These are phyloP conservation scores for Clavaria fumosa DNA, from an alignment of 768 basidiomycete genomes.

Conservation along the genomic window DNA sequence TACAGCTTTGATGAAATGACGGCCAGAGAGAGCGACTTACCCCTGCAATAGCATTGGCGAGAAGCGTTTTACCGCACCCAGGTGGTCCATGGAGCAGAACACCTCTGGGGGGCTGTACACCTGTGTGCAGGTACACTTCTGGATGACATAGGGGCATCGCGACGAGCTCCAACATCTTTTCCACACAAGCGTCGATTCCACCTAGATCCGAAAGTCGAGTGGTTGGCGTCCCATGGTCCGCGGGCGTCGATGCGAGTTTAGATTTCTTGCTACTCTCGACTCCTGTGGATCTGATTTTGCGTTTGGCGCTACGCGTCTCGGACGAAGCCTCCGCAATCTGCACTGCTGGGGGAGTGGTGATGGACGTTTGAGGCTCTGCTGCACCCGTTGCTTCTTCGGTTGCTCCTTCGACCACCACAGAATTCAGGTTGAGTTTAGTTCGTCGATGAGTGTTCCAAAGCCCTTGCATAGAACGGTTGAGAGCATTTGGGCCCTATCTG, in stretches of 20 bases:
- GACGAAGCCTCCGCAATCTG: slow-evolving; percentile 1
- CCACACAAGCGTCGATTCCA: slow-evolving; percentile 71
- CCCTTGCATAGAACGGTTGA: slow-evolving; percentile 69
- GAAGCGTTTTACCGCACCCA: slow-evolving; percentile 90
- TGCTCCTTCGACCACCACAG: slow-evolving; percentile 13
- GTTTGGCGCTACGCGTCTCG: slow-evolving; percentile 25
- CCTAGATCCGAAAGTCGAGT: slow-evolving; percentile 76
- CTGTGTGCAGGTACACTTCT: slow-evolving; percentile 87
- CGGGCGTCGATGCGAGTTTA: slow-evolving; percentile 30
- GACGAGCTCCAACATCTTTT: slow-evolving; percentile 92
- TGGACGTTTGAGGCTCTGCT: slow-evolving; percentile 8
- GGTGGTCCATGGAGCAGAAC: slow-evolving; percentile 91
- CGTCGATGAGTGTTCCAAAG: slow-evolving; percentile 58
- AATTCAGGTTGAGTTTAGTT: slow-evolving; percentile 53
- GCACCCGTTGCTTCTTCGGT: slow-evolving; percentile 15
- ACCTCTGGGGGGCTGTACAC: slow-evolving; percentile 83
- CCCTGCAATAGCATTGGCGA: slow-evolving; percentile 92
- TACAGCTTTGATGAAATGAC: slow-evolving; percentile 3
- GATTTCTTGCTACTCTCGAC: slow-evolving; percentile 40
- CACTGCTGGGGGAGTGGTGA: too few species aligned
- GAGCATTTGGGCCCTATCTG: slow-evolving; percentile 60
- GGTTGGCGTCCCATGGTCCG: slow-evolving; percentile 58
- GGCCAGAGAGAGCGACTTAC: slow-evolving; percentile 38
- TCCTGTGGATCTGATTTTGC: slow-evolving; percentile 45
- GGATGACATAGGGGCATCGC: slow-evolving; percentile 92